Percentiles rank a stretch among this genome's conserved stretches.
Evolutionary conservation across 1,284 basidiomycete genomes (phyloP).

Genomic region (Entoloma clypeatum): DNA sequence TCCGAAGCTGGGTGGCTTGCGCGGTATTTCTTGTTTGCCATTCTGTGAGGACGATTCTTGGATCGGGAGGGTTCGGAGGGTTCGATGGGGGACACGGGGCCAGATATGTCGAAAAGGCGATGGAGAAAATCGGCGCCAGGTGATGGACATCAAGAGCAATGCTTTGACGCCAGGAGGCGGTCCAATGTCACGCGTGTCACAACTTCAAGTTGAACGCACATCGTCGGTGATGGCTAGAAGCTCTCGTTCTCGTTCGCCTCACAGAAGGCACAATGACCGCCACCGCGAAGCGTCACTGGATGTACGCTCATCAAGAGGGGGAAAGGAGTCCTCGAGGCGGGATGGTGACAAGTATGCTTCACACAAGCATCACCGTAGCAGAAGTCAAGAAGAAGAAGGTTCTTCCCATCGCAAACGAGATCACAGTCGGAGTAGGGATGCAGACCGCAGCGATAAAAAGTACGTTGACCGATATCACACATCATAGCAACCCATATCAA

Average conservation of each 20-base stretch:
- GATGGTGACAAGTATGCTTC: constrained; percentile 30
- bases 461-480: too few species aligned
- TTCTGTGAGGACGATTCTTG: constrained; percentile 23
- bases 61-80: constrained; percentile 37
- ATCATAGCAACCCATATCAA: constrained; percentile 1
- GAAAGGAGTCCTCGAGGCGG: constrained; percentile 29
- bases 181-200: neutral
- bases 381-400: constrained; percentile 40
- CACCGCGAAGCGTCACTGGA: constrained; percentile 30
- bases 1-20: constrained; percentile 35
- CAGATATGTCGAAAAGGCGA: constrained; percentile 19
- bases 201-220: neutral
- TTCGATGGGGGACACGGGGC: constrained; percentile 21
- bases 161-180: neutral
- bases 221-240: constrained; percentile 33
- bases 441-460: constrained; percentile 59
- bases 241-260: constrained; percentile 48
- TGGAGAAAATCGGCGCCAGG: constrained; percentile 15
- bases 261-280: constrained; percentile 37
- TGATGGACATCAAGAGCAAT: constrained; percentile 11
- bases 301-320: constrained; percentile 26
- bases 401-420: constrained; percentile 40
- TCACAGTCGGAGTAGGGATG: constrained; percentile 39
- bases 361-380: constrained; percentile 31
- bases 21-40: constrained; percentile 23